Evolutionary conservation across 2,329 filamentous ascomycete genomes (phyloP).

Genomic region (Calonectria naviculata): DNA sequence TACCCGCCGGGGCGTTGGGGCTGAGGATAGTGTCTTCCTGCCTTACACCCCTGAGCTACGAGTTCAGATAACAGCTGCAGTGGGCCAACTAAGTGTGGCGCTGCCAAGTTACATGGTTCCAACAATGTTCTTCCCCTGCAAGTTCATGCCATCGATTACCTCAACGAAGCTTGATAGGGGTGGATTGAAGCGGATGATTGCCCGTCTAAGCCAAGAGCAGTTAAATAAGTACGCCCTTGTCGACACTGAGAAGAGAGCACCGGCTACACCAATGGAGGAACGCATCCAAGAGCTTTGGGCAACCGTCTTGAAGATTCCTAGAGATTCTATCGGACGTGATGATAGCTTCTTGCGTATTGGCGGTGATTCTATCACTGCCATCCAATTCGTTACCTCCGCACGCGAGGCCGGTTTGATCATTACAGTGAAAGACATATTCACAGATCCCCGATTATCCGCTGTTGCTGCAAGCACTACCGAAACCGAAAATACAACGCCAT

Average conservation of each 20-base stretch:
- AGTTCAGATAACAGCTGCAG: neutral
- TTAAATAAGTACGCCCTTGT: neutral
- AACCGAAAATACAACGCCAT: neutral
- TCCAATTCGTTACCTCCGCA: constrained; percentile 36
- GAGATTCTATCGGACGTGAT: constrained; percentile 28
- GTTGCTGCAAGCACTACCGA: neutral
- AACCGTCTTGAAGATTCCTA: constrained; percentile 36
- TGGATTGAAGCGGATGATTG: neutral
- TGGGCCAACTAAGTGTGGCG: neutral
- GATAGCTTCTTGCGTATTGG: constrained; percentile 22
- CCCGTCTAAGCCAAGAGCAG: constrained; percentile 15
- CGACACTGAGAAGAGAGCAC: neutral
- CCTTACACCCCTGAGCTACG: neutral
- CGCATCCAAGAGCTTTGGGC: constrained; percentile 41
- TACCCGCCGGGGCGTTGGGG: neutral
- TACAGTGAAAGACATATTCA: constrained; percentile 18
- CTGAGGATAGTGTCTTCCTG: neutral
- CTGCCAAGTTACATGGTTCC: constrained; percentile 34
- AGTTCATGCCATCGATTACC: constrained; percentile 21
- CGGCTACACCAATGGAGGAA: neutral
- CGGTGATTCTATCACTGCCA: constrained; percentile 27
- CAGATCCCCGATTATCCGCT: neutral
- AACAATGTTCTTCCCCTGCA: constrained; percentile 23
- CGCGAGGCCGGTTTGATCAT: neutral
- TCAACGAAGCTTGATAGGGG: constrained; percentile 29